Conservation (phyloP, 305 asterid species). For the Caryopteris hybrid region DNA sequence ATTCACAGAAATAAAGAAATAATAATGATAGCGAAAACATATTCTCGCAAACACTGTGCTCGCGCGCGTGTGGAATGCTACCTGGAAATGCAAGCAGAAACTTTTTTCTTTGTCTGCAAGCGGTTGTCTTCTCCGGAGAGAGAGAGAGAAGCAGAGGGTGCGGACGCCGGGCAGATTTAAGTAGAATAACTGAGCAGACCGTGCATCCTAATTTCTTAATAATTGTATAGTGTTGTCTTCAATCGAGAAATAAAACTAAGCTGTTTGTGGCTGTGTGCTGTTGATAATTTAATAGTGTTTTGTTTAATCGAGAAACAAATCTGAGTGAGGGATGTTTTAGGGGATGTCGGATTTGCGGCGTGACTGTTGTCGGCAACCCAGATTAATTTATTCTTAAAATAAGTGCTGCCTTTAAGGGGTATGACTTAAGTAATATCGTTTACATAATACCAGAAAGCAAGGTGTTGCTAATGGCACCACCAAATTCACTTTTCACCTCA, state of each 20-base stretch:
- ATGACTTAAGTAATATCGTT: too few relatives aligned
- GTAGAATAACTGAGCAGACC: too few relatives aligned
- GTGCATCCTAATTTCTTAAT: not conserved
- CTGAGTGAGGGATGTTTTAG: slow-evolving; percentile 2
- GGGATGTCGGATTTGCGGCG: not conserved
- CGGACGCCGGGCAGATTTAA: slow-evolving; percentile 1
- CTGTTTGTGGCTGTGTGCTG: too few relatives aligned
- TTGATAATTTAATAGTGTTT: not conserved
- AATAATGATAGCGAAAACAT: not conserved
- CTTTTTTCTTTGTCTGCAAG: slow-evolving; percentile 12
- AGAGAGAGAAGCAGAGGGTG: not conserved
- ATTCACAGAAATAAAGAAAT: slow-evolving; percentile 14
- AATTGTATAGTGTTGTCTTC: not conserved
- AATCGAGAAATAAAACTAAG: not conserved
- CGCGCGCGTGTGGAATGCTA: slow-evolving; percentile 3
- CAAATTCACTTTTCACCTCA: too few relatives aligned
- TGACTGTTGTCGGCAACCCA: slow-evolving; percentile 3
- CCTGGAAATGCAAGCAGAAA: slow-evolving; percentile 15
- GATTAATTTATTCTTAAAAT: not conserved
- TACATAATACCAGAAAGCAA: too few relatives aligned
- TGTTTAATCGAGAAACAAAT: not conserved
- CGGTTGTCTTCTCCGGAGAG: slow-evolving; percentile 14
- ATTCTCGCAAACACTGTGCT: not conserved
- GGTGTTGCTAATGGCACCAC: too few relatives aligned
- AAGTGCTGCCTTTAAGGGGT: too few relatives aligned